phyloP scores from a whole-genome alignment of 768 basidiomycete species.

The Omphalotus guepiniiformis region DNA sequence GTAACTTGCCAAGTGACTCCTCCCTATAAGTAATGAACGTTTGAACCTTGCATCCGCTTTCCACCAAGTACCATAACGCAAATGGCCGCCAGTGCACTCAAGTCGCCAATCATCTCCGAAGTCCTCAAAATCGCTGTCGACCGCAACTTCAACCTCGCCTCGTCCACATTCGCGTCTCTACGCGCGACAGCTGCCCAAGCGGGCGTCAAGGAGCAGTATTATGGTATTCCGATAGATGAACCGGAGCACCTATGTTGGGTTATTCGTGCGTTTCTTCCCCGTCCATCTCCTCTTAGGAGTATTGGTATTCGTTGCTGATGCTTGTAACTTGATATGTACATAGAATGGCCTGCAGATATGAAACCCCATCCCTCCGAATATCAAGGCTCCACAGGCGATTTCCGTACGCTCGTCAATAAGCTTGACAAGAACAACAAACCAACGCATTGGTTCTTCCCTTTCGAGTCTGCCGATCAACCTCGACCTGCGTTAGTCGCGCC shows the following conservation, averaged over 20 bases:
- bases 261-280: constrained; percentile 12
- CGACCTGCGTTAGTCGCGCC: constrained; percentile 19
- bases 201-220: constrained; percentile 21
- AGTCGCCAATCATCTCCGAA: constrained; percentile 19
- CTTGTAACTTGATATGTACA: too few relatives aligned
- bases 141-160: constrained; percentile 11
- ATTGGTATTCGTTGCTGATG: background rate
- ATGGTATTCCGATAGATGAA: constrained; percentile 13
- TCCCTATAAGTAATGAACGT: too few relatives aligned
- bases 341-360: constrained; percentile 21
- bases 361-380: background rate
- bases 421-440: constrained; percentile 14
- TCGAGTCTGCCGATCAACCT: constrained; percentile 12
- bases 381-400: constrained; percentile 8
- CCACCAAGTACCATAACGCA: too few relatives aligned
- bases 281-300: too few relatives aligned
- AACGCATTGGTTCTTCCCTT: constrained; percentile 13
- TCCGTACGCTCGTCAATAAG: constrained; percentile 14
- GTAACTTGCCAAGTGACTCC: too few relatives aligned
- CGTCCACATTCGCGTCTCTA: constrained; percentile 11
- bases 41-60: too few relatives aligned
- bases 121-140: constrained; percentile 13
- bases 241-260: constrained; percentile 16
- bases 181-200: constrained; percentile 10
- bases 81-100: background rate